Base-by-base conservation (phyloP, 441 rosid genomes). In the Erodium texanum region DNA sequence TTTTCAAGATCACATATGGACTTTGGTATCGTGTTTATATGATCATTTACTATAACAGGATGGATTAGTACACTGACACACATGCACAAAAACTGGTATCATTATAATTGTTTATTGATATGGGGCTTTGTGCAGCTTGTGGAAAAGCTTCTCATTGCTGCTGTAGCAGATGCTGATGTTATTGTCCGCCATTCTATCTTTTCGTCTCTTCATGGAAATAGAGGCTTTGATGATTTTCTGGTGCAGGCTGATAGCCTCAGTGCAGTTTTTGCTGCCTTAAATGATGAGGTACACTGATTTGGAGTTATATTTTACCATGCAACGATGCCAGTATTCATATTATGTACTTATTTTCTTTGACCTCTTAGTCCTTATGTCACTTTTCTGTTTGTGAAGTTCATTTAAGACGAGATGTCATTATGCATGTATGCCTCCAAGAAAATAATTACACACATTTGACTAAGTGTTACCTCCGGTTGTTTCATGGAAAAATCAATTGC, bases 111-210 rank as follows among this genome's bases (percentile, higher is more conserved):
- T 71, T 75, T 78, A 69, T 66, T 79, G 70, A 75, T 70, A 22
- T 68, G 61, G 71, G 74, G 64, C 36, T 70, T 77, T 74, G 69
- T 80, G 82, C 97, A 93, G 99, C 92, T 96, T 66, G 96, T 93
- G 81, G 98, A 93, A 77, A 96, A 93, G 88, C 98, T 96, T 83
- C 97, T 96, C 69, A 87, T 89, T 70, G 88, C 92, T 32, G 97
- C 98, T 56, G 90, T 96, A 73, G 97, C 96, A 11, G 99, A 96
- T 83, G 97, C 97, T 82, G 98, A 93, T 78, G 97, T 96, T 54
- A 81, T 85, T 32, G 99, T 96, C 77, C 96, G 99, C 65, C 86
- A 82, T 82, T 91, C 99, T 38, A 91, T 96, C 76, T 93, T 96
- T 71, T 80, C 82, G 69, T 91, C 88, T 72, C 85, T 96, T 67